Conservation (phyloP, 2,329 filamentous ascomycete genomes). For the Verticillium albo-atrum region DNA sequence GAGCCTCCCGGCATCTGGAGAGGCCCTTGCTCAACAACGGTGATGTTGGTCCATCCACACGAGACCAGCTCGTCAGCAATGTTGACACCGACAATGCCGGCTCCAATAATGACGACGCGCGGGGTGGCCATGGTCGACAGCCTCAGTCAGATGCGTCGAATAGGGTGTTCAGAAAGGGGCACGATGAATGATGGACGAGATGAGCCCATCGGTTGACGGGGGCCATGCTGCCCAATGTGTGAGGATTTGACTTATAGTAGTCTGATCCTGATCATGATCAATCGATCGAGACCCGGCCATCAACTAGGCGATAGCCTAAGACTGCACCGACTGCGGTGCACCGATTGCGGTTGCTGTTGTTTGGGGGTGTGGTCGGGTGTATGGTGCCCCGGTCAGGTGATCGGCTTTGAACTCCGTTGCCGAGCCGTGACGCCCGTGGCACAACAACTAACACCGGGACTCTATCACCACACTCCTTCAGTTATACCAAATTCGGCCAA, state of each 20-base stretch:
- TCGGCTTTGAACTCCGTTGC: background rate
- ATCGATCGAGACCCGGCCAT: background rate
- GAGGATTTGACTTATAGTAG: background rate
- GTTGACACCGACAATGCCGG: constrained; percentile 61
- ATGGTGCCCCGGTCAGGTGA: background rate
- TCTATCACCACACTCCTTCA: constrained; percentile 4
- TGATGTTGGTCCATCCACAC: constrained; percentile 60
- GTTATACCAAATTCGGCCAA: constrained; percentile 4
- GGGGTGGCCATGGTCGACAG: constrained; percentile 26
- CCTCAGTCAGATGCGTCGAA: background rate
- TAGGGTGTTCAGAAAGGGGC: background rate
- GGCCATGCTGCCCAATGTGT: background rate
- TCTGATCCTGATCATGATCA: background rate
- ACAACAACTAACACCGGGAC: background rate
- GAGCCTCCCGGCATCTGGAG: constrained; percentile 59
- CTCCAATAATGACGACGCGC: constrained; percentile 56
- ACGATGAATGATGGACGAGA: background rate
- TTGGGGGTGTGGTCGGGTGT: background rate
- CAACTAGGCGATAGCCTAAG: background rate
- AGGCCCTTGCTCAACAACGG: constrained; percentile 61
- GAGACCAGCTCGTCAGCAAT: constrained; percentile 59
- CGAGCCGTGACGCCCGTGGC: background rate
- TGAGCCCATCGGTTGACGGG: background rate
- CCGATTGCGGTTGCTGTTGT: background rate
- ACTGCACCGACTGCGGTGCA: background rate